Evolutionary conservation across 352 stramenopile genomes (phyloP), one percentile per base, ranked within the genome.

Genomic region (Plasmopara viticola): DNA sequence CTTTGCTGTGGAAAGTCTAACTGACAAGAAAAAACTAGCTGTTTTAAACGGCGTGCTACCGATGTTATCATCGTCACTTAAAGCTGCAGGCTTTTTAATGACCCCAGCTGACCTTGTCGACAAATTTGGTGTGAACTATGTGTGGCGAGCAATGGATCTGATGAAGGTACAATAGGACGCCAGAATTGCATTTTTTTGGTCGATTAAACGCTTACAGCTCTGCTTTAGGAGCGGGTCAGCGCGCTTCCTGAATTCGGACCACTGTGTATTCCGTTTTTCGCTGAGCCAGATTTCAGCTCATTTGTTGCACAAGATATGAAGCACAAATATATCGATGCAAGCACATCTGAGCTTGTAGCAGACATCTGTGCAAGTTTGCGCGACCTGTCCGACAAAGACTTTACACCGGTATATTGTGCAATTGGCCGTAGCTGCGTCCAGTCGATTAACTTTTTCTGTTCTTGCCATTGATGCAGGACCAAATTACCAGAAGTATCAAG

Each of bases 401-500:
- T 94, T 49, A 81, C 65, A 10, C 59, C 80, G 45, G 79, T 89
- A 53, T 35, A 67, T 51, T 41, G 8, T 41, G 37, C 37, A 18
- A 15, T 41, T 15, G 9, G 9, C 13, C 14, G 37, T 41, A 41
- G 12, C 2, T 17, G 20, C 20, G 12, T 41, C 14, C 8, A 41
- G 6, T 41, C 18, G 31, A 35, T 12, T 45, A 25, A 0, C 5
- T 38, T 12, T 14, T 45, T 15, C n/a, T n/a, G n/a, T n/a, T n/a
- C n/a, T n/a, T n/a, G n/a, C n/a, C 10, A n/a, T 42, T 43, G 15
- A 39, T 31, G 30, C 60, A 94, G 84, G 72, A 91, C 52, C 44
- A 71, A 12, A 91, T 94, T 62, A 92, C 77, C 6, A 74, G 74
- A 37, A 70, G 64, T 41, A 86, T 92, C 62, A 94, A 92, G 66